Evolutionary conservation across 495 filamentous ascomycete genomes (phyloP).

Genomic region (Lichina pygmaea): DNA sequence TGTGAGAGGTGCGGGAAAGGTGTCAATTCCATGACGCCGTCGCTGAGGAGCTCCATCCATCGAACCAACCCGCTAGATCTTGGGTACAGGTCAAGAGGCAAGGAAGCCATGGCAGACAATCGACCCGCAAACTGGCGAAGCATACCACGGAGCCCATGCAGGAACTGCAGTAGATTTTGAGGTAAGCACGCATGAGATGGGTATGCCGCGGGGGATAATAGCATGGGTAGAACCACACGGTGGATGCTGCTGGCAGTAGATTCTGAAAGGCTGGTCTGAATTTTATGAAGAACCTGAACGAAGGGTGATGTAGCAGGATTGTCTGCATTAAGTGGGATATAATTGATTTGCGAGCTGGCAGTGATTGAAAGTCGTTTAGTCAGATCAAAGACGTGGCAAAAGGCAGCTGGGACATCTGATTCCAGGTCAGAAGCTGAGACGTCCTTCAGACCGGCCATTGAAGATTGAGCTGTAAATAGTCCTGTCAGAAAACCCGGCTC

Average conservation of each 20-base stretch:
- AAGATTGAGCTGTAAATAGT: no score
- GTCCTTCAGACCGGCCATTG: no score
- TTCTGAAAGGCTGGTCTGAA: constrained; percentile 28
- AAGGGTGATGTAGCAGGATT: constrained; percentile 25
- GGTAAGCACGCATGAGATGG: constrained; percentile 37
- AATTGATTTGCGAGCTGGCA: constrained; percentile 24
- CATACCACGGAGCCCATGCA: constrained; percentile 54
- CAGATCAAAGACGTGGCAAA: constrained; percentile 80
- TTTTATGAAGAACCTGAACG: constrained; percentile 28
- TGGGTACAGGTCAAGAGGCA: constrained; percentile 61
- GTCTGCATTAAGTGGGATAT: constrained; percentile 23
- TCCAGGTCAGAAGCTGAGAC: no score
- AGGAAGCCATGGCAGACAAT: constrained; percentile 47
- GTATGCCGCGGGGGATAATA: constrained; percentile 67
- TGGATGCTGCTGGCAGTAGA: constrained; percentile 37
- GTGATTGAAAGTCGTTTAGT: constrained; percentile 50
- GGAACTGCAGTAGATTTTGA: constrained; percentile 48
- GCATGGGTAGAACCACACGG: constrained; percentile 54
- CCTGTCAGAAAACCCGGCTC: no score
- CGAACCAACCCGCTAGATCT: constrained; percentile 51
- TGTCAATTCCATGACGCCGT: constrained; percentile 70
- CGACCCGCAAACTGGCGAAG: constrained; percentile 35
- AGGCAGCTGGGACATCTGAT: constrained; percentile 13
- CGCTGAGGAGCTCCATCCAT: constrained; percentile 67
- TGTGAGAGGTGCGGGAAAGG: constrained; percentile 45